Conservation (phyloP, 1,284 basidiomycete genomes). For the Cryptococcus jaspeensis region DNA sequence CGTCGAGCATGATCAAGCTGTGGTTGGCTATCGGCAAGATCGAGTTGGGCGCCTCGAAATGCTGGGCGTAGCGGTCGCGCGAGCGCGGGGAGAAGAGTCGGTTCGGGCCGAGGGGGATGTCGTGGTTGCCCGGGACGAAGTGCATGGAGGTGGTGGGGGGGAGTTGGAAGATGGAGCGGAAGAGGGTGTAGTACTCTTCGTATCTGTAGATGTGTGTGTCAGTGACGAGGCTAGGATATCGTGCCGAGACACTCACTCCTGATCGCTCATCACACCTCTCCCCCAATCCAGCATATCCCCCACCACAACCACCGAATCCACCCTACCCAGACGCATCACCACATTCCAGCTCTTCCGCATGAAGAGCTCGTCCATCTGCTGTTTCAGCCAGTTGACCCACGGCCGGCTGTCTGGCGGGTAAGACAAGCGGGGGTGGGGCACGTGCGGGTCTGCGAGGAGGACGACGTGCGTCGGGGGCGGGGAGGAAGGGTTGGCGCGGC, state of each 20-base stretch:
- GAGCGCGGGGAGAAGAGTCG: conserved; percentile 60
- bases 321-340: conserved; percentile 59
- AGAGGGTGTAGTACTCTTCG: conserved; percentile 60
- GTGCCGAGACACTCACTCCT: conserved; percentile 60
- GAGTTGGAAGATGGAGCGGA: conserved; percentile 62
- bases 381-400: conserved; percentile 53
- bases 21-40: conserved; percentile 62
- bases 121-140: conserved; percentile 82
- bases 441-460: conserved; percentile 73
- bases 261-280: conserved; percentile 58
- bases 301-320: conserved; percentile 72
- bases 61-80: conserved; percentile 61
- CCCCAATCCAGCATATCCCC: conserved; percentile 77
- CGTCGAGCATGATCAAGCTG: conserved; percentile 69
- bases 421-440: conserved; percentile 60
- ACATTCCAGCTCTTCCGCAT: conserved; percentile 73
- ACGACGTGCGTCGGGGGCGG: conserved; percentile 62
- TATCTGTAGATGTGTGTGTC: conserved; percentile 55
- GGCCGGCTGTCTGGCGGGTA: conserved; percentile 45
- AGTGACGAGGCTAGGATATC: neutral
- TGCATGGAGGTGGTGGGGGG: conserved; percentile 54
- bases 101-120: conserved; percentile 68
- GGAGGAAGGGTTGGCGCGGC: conserved; percentile 14
- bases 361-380: conserved; percentile 64
- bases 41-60: conserved; percentile 50